Conservation (phyloP, 2,329 filamentous ascomycete genomes). For the Fusarium marasasianum region DNA sequence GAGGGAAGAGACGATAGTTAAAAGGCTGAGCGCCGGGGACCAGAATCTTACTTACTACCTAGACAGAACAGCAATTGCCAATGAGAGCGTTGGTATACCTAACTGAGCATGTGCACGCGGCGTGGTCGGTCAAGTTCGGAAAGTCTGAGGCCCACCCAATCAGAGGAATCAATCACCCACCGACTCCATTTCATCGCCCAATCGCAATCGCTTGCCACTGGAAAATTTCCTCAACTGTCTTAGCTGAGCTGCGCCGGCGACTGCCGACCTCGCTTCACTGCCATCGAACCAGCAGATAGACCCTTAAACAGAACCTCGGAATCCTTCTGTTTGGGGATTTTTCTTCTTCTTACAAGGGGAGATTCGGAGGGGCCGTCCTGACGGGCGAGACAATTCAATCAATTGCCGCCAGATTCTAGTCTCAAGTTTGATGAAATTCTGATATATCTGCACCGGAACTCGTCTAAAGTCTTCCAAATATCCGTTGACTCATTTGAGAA, state of each 20-base stretch:
- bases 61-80: slow-evolving; percentile 32
- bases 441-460: background rate
- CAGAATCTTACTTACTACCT: background rate
- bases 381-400: background rate
- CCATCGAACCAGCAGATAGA: slow-evolving; percentile 18
- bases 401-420: background rate
- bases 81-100: slow-evolving; percentile 35
- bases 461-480: background rate
- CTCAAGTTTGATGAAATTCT: too few species aligned
- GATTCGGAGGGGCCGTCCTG: background rate
- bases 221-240: slow-evolving; percentile 12
- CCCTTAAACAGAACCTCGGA: slow-evolving; percentile 3
- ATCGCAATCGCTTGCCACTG: slow-evolving; percentile 24
- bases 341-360: background rate
- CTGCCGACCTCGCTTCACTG: slow-evolving; percentile 5
- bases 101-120: slow-evolving; percentile 27
- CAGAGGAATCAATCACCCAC: background rate
- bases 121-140: slow-evolving; percentile 41
- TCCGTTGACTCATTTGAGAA: background rate
- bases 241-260: slow-evolving; percentile 25
- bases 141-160: slow-evolving; percentile 24
- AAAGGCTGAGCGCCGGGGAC: slow-evolving; percentile 2
- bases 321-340: background rate
- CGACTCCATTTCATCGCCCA: slow-evolving; percentile 6
- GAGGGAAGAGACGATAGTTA: slow-evolving; percentile 3